Percentiles rank a stretch among this genome's conserved stretches.
phyloP scores from a whole-genome alignment of 2,329 filamentous ascomycete species.

The Colletotrichum sp. region DNA sequence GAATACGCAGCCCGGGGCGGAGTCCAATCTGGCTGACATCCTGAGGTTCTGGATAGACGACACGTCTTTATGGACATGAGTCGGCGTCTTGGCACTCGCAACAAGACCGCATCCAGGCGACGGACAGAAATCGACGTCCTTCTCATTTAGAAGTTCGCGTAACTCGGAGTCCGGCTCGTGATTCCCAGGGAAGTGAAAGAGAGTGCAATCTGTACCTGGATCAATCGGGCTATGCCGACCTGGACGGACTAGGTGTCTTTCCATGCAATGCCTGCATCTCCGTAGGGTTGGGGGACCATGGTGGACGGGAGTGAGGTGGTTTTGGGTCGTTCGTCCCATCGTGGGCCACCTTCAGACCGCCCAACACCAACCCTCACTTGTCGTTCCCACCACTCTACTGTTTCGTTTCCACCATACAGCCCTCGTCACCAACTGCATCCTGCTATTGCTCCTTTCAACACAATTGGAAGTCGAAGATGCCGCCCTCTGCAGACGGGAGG shows the following conservation, averaged over 20 bases:
- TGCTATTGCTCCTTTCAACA: neutral
- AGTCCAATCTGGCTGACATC: neutral
- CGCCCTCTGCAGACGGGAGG: neutral
- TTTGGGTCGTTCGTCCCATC: conserved; percentile 15
- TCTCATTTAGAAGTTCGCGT: neutral
- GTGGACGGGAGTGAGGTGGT: neutral
- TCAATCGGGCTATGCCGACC: conserved; percentile 4
- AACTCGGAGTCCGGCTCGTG: neutral
- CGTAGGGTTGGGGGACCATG: neutral
- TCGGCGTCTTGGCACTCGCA: neutral
- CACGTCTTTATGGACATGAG: neutral
- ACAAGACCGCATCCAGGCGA: neutral
- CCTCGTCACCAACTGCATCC: neutral
- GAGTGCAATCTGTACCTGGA: neutral
- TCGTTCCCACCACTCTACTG: neutral
- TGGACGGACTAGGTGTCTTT: neutral
- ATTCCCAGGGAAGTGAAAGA: neutral
- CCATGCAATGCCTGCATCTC: neutral
- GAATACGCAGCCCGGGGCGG: neutral
- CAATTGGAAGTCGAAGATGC: neutral
- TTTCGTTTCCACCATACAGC: neutral
- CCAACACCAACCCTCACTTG: neutral
- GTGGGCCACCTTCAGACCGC: neutral
- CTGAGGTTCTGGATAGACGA: neutral
- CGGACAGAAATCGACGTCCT: neutral